A percentile compares a stretch with the other conserved stretches of the same genome.
Evolutionary conservation across 2,329 filamentous ascomycete species (phyloP).

Genomic region (Nothophaeocryptopus gaeumannii): DNA sequence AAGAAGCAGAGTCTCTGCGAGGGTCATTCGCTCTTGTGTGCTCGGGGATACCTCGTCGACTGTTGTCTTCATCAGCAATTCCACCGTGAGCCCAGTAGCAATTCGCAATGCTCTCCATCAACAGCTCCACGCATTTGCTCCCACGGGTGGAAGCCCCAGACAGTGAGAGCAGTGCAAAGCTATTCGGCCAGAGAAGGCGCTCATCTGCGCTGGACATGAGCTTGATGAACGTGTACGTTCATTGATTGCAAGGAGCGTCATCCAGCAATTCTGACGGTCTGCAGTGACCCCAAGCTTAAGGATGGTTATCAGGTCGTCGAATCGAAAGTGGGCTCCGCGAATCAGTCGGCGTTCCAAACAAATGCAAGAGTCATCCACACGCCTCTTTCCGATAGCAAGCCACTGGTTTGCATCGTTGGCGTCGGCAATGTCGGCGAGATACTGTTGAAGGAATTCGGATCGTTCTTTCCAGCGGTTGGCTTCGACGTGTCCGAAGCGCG

Average conservation of each 20-base stretch:
- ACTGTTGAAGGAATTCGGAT: conserved; percentile 22
- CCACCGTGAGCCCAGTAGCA: too few relatives aligned
- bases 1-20: too few relatives aligned
- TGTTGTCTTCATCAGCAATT: too few relatives aligned
- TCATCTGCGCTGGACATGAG: conserved; percentile 14
- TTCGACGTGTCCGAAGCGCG: conserved; percentile 49
- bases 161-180: background rate
- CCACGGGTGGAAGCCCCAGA: conserved; percentile 5
- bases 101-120: background rate
- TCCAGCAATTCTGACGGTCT: background rate
- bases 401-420: conserved; percentile 20
- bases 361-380: conserved; percentile 5
- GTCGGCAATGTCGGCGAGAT: conserved; percentile 24
- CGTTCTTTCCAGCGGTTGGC: conserved; percentile 19
- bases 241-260: too few relatives aligned
- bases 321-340: background rate
- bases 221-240: conserved; percentile 8
- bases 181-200: conserved; percentile 7
- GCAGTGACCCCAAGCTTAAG: conserved; percentile 5
- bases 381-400: conserved; percentile 4
- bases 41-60: too few relatives aligned
- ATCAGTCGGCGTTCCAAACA: conserved; percentile 1
- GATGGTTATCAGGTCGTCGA: conserved; percentile 6
- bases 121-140: conserved; percentile 1
- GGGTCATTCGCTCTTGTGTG: too few relatives aligned